A percentile compares a stretch with the other conserved stretches of the same genome.
Evolutionary conservation across 805 yeast genomes (phyloP).

Genomic region (Metschnikowia bowlesiae): DNA sequence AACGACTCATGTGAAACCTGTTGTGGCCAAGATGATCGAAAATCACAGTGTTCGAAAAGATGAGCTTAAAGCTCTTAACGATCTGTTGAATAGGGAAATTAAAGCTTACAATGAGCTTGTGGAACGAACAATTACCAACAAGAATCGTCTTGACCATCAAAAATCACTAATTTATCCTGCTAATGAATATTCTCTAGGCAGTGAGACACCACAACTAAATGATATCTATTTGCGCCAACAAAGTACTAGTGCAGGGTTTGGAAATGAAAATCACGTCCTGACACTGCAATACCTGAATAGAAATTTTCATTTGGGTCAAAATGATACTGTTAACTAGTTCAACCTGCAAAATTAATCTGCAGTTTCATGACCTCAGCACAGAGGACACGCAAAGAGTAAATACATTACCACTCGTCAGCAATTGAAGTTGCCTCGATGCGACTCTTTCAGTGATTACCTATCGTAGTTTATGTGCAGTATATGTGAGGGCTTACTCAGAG

Average conservation of each 20-base stretch:
- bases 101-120: constrained; percentile 64
- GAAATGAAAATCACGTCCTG: constrained; percentile 22
- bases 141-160: not conserved
- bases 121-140: constrained; percentile 32
- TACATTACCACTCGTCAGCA: not conserved
- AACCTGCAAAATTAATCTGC: not conserved
- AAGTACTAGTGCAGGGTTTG: constrained; percentile 41
- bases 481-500: not conserved
- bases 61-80: constrained; percentile 68
- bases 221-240: constrained; percentile 19
- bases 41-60: constrained; percentile 72
- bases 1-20: constrained; percentile 67
- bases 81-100: constrained; percentile 66
- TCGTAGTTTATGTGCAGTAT: not conserved
- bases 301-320: not conserved
- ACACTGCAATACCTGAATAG: not conserved
- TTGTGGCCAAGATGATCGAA: constrained; percentile 70
- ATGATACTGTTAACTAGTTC: not conserved
- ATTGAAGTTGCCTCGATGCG: not conserved
- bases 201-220: not conserved
- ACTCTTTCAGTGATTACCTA: no score
- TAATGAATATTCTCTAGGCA: not conserved
- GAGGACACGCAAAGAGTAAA: not conserved
- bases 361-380: not conserved
- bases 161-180: constrained; percentile 5